Evolutionary conservation across 202 grass and related monocot genomes (phyloP), one percentile per base, ranked within the genome.

Genomic region (Musa balbisiana): DNA sequence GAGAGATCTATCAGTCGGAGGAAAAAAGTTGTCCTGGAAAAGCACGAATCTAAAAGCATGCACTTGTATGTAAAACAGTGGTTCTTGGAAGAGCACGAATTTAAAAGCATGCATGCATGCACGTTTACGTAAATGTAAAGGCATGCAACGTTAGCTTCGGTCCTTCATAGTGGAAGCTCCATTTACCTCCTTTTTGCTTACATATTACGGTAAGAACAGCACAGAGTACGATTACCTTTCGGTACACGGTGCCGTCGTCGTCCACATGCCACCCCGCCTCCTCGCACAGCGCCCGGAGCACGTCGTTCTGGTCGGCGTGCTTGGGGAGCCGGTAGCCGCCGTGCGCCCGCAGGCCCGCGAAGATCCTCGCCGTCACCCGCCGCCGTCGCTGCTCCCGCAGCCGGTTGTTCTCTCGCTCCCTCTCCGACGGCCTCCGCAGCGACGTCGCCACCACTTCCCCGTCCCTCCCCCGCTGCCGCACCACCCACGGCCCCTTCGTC

Each of bases 291-390:
- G 92, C 89, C 55, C 80, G 86, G 73, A 96, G 89, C 50, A 96
- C 85, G 63, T 96, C 89, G 76, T 96, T 96, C 87, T 96, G 92
- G 87, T 96, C 92, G 33, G 87, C 87, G 66, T 96, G 84, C 87
- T 92, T 96, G 1, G 92, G 89, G 58, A 96, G 83, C 68, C 72
- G n/a, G 80, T 96, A 96, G 51, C 86, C 88, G 33, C 81, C 85
- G 33, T 79, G 49, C 12, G 89, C 79, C 78, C 87, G 87, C 62
- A 96, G 83, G 23, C 89, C 87, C 5, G 89, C 85, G 82, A 86
- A 96, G 80, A 96, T 96, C 81, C 86, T 86, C 2, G 81, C 80
- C 8, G 89, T 81, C 70, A 96, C 79, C 85, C 86, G 82, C 53
- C 89, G 66, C 71, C 92, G 76, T 20, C 85, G 74, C 71, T 82